Percentiles rank a stretch among this genome's conserved stretches.
Conservation (phyloP, 257 asterid species). For the Lavandula angustifolia region DNA sequence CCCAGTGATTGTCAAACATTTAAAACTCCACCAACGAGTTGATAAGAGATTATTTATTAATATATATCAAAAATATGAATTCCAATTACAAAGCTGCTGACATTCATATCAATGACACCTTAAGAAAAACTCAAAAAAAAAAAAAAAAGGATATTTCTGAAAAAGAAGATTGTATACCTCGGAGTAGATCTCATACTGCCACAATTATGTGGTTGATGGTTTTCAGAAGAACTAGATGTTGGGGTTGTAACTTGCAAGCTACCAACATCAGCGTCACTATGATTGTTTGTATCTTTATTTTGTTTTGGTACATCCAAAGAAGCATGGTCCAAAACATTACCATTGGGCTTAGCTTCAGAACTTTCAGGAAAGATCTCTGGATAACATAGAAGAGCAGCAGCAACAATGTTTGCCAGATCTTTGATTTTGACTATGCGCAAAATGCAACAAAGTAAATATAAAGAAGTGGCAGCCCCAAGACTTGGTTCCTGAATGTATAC, state of each 20-base stretch:
- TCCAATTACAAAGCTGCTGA: slow-evolving; percentile 4
- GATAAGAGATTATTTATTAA: not conserved
- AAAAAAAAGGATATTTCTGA: slow-evolving; percentile 10
- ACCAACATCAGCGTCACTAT: slow-evolving; percentile 36
- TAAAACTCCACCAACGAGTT: slow-evolving; percentile 20
- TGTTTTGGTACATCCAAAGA: slow-evolving; percentile 41
- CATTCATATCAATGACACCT: slow-evolving; percentile 17
- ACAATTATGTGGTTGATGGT: slow-evolving; percentile 41
- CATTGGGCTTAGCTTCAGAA: slow-evolving; percentile 63
- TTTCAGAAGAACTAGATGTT: slow-evolving; percentile 49
- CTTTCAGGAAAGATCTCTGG: slow-evolving; percentile 49
- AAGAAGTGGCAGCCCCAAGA: slow-evolving; percentile 74
- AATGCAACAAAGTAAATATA: slow-evolving; percentile 93
- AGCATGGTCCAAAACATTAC: slow-evolving; percentile 47
- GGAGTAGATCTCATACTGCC: slow-evolving; percentile 45
- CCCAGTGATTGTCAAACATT: slow-evolving; percentile 1
- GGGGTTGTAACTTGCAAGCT: slow-evolving; percentile 42
- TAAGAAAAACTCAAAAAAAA: not conserved
- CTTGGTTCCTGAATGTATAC: slow-evolving; percentile 62
- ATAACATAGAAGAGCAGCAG: slow-evolving; percentile 80
- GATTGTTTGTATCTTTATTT: slow-evolving; percentile 35
- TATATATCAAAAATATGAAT: not conserved
- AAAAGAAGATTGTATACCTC: slow-evolving; percentile 50
- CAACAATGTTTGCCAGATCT: slow-evolving; percentile 90
- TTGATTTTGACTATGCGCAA: slow-evolving; percentile 94